Evolutionary conservation across 202 grass and related monocot species (phyloP).

Genomic region (Musa balbisiana): DNA sequence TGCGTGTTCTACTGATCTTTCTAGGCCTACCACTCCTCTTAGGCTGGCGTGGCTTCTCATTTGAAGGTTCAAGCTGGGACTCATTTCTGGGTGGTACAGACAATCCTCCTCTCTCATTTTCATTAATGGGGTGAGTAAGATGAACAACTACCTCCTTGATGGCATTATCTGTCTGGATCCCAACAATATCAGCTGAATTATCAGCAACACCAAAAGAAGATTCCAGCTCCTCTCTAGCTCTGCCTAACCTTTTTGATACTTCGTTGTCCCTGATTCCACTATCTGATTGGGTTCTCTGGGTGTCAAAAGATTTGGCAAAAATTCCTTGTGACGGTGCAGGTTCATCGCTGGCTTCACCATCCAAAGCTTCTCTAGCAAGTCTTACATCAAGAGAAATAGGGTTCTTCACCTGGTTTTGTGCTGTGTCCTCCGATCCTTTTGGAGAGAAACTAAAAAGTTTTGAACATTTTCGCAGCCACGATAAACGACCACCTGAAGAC

Average conservation of each 20-base stretch:
- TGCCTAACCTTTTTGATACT: conserved; percentile 36
- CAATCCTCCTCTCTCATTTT: conserved; percentile 45
- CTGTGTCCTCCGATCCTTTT: conserved; percentile 39
- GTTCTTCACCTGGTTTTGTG: conserved; percentile 31
- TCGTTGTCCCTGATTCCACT: conserved; percentile 41
- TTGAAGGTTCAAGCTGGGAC: conserved; percentile 42
- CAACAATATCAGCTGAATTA: conserved; percentile 50
- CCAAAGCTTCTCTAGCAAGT: conserved; percentile 63
- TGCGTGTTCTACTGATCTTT: conserved; percentile 47
- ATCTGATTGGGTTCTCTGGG: conserved; percentile 31
- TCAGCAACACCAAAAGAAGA: conserved; percentile 69
- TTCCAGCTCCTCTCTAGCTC: conserved; percentile 38
- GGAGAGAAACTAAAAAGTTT: conserved; percentile 70
- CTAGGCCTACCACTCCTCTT: conserved; percentile 35
- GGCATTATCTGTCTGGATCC: conserved; percentile 33
- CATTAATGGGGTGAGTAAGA: conserved; percentile 29
- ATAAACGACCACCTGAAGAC: conserved; percentile 49
- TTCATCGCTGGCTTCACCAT: conserved; percentile 47
- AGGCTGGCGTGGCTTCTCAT: conserved; percentile 30
- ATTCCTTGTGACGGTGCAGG: conserved; percentile 60
- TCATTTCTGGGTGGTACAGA: conserved; percentile 27
- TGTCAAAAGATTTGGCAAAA: conserved; percentile 36
- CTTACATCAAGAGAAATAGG: conserved; percentile 43
- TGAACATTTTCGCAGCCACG: conserved; percentile 75
- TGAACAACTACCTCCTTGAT: conserved; percentile 24